These are phyloP conservation scores for Globisporangium nodosum DNA, from an alignment of 352 stramenopile genomes.

Conservation along the genomic window DNA sequence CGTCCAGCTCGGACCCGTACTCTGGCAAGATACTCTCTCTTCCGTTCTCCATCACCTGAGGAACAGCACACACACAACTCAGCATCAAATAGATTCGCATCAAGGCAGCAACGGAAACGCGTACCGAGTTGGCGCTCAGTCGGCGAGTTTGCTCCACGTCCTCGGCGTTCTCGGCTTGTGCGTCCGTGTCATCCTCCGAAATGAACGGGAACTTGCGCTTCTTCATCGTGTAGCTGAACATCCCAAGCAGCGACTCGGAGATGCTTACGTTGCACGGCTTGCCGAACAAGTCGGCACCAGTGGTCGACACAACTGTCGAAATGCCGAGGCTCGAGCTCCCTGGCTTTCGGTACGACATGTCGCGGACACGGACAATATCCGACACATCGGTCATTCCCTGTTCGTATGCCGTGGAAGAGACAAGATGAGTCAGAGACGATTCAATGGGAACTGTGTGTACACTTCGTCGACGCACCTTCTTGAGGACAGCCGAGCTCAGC, in stretches of 20 bases:
- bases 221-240: conserved; percentile 86
- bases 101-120: not conserved
- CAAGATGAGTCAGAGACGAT: not conserved
- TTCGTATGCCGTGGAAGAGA: no score
- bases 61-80: not conserved
- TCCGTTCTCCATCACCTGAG: not conserved
- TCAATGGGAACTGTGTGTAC: no score
- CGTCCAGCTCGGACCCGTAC: conserved; percentile 10
- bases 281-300: conserved; percentile 43
- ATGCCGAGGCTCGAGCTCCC: conserved; percentile 9
- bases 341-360: conserved; percentile 32
- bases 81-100: no score
- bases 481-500: conserved; percentile 66
- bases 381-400: conserved; percentile 68
- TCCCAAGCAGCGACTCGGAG: conserved; percentile 49
- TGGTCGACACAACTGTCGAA: conserved; percentile 13
- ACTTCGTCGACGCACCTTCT: conserved; percentile 27
- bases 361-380: conserved; percentile 56
- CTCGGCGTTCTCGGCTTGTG: conserved; percentile 19
- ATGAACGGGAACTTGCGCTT: conserved; percentile 79
- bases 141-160: conserved; percentile 67
- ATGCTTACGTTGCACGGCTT: conserved; percentile 54
- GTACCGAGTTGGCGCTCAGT: conserved; percentile 57
- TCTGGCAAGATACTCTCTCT: conserved; percentile 13
- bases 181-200: conserved; percentile 12